Base-by-base conservation (phyloP, 2,329 filamentous ascomycete species). In the Talaromyces rugulosus region DNA sequence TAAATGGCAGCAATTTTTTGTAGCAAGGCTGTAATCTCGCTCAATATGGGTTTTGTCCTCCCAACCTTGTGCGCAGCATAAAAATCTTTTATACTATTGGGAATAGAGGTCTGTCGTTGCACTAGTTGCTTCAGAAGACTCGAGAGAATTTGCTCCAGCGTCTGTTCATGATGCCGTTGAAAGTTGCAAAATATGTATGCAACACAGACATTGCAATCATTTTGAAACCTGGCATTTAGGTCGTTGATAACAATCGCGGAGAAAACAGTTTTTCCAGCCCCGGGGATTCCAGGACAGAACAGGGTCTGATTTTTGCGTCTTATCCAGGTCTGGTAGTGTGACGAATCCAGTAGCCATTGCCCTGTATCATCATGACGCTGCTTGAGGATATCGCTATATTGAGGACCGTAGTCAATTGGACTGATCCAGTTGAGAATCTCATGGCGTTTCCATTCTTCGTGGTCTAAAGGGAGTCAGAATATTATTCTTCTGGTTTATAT, bases 361-460 rank as follows among this genome's bases (percentile, higher is more conserved):
- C 27, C 51, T 14, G 51, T 31, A 6, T 27, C 51, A 3, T 53
- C 51, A 14, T 53, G 51, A 9, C 9, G 31, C 31, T 30, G 28
- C 9, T 5, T 27, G 9, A 52, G 6, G 12, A 52, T 9, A 53
- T 53, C 51, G n/a, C 12, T 53, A 8, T 53, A 27, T 14, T 53
- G 51, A n/a, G 14, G 2, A n/a, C 23, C 9, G 6, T 31, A 53
- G 14, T 53, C 51, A 12, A 34, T 34, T 9, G 33, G 33, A 3
- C 11, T 34, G 12, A 66, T 52, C 66, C 62, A 68, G 27, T 67
- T 28, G 23, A 67, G 18, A 23, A 64, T 47, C 1, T 42, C 14
- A 18, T 63, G 40, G 3, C 64, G 66, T 9, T 34, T 8, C 23
- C 23, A 23, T 23, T 23, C 23, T 23, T 23, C 23, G 23, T 23